Evolutionary conservation across 1,284 basidiomycete genomes (phyloP).

Genomic region (Puccinia coronata): DNA sequence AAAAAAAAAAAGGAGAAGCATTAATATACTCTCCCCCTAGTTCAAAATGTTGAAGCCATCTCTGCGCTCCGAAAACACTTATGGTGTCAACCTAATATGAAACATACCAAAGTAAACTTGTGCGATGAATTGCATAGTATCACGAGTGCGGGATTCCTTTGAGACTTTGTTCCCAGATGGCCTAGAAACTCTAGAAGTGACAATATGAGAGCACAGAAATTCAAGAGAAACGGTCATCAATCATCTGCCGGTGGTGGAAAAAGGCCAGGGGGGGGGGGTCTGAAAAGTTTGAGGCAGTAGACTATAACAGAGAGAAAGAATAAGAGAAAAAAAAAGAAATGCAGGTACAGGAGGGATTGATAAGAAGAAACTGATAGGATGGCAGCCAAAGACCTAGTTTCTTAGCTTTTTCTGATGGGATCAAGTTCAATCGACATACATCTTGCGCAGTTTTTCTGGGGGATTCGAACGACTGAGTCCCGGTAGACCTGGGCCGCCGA

Average conservation of each 20-base stretch:
- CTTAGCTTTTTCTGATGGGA: constrained; percentile 1
- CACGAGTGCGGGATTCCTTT: constrained; percentile 44
- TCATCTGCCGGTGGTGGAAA: background rate
- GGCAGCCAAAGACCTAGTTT: background rate
- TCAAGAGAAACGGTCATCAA: constrained; percentile 7
- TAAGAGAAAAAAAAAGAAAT: background rate
- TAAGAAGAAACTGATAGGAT: background rate
- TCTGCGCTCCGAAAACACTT: background rate
- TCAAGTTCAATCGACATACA: constrained; percentile 49
- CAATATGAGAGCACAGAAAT: background rate
- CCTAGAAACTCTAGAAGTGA: constrained; percentile 2
- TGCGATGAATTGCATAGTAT: constrained; percentile 59
- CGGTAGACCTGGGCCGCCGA: background rate
- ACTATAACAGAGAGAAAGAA: background rate
- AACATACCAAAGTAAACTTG: constrained; percentile 67
- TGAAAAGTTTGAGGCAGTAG: background rate
- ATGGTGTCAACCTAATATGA: background rate
- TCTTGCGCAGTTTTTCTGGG: constrained; percentile 28
- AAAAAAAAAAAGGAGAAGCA: background rate
- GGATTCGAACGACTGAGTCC: background rate
- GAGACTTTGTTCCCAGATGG: background rate
- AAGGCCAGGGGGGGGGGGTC: background rate
- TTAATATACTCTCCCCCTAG: too few relatives aligned
- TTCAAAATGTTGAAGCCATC: background rate
- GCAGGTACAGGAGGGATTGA: background rate